Conservation (phyloP, 2,329 filamentous ascomycete genomes). For the Hypoxylon sp. region DNA sequence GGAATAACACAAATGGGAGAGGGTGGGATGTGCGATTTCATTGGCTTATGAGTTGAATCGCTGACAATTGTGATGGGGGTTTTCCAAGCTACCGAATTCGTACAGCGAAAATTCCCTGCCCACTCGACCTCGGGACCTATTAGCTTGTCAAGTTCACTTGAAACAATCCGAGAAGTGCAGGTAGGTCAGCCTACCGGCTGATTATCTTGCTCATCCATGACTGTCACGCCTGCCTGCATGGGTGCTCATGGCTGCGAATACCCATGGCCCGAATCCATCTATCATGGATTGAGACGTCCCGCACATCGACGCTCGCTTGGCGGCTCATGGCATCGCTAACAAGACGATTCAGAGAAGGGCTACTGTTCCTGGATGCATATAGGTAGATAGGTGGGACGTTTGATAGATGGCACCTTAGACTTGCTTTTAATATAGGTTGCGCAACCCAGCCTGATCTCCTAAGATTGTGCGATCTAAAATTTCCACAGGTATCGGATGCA, state of each 20-base stretch:
- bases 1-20: slow-evolving; percentile 18
- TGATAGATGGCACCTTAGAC: slow-evolving; percentile 16
- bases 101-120: slow-evolving; percentile 29
- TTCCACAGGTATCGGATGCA: slow-evolving; percentile 31
- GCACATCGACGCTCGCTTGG: slow-evolving; percentile 38
- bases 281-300: slow-evolving; percentile 35
- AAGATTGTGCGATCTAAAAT: slow-evolving; percentile 43
- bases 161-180: slow-evolving; percentile 40
- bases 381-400: slow-evolving; percentile 32
- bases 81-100: slow-evolving; percentile 32
- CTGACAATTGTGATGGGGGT: slow-evolving; percentile 19
- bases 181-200: slow-evolving; percentile 36
- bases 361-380: slow-evolving; percentile 27
- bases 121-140: slow-evolving; percentile 20
- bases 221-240: slow-evolving; percentile 31
- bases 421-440: slow-evolving; percentile 36
- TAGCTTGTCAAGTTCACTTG: slow-evolving; percentile 33
- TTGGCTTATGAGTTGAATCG: slow-evolving; percentile 19
- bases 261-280: slow-evolving; percentile 38
- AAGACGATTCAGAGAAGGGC: slow-evolving; percentile 28
- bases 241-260: slow-evolving; percentile 35
- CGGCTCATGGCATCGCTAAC: slow-evolving; percentile 40
- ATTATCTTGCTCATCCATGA: slow-evolving; percentile 38
- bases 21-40: slow-evolving; percentile 22
- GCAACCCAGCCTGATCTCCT: slow-evolving; percentile 33